Evolutionary conservation across 345 rosid species (phyloP), one percentile per base, ranked within the genome.

Genomic region (Camelina sativa): DNA sequence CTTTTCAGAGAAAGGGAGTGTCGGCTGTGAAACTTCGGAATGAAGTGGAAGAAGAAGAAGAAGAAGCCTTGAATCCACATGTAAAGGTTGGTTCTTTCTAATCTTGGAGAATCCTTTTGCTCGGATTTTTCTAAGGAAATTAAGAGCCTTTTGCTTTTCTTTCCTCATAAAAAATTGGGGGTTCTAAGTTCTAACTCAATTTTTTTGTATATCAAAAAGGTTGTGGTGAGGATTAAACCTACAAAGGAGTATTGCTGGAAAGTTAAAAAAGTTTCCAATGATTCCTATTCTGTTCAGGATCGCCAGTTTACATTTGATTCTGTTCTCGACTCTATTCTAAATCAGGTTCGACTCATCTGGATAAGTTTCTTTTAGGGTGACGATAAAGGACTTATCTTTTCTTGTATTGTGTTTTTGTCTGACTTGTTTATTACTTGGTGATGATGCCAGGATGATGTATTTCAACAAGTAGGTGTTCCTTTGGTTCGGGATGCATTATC

Each of bases 151-250:
- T 76, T 72, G 7, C 34, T 3, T 3, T 53, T 44, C 53, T 20
- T 56, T 59, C 30, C 79, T 67, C 17, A 28, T 28, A 0, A 4
- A 7, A 6, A 57, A 6, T 44, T 15, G 47, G 19, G 19, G 13
- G 28, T 25, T 25, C 23, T 22, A 22, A 22, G 23, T 2, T 59
- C 30, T 62, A 37, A 62, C 62, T 52, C 6, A 32, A 6, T 30
- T 34, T 35, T 28, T 22, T 37, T 50, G 5, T 68, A 11, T 51
- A 5, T 54, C 17, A 12, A 91, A 91, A 43, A 93, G 97, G 98
- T 90, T 76, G 89, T 83, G 55, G 96, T 89, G 83, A 86, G 99
- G 82, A 80, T 95, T 64, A 90, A 85, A 71, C 92, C 90, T 7
- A 77, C 62, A 7, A 85, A 73, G 38, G 86, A 78, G 52, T 81